Evolutionary conservation across 2,329 filamentous ascomycete genomes (phyloP).

Genomic region (Thermomyces lanuginosus): DNA sequence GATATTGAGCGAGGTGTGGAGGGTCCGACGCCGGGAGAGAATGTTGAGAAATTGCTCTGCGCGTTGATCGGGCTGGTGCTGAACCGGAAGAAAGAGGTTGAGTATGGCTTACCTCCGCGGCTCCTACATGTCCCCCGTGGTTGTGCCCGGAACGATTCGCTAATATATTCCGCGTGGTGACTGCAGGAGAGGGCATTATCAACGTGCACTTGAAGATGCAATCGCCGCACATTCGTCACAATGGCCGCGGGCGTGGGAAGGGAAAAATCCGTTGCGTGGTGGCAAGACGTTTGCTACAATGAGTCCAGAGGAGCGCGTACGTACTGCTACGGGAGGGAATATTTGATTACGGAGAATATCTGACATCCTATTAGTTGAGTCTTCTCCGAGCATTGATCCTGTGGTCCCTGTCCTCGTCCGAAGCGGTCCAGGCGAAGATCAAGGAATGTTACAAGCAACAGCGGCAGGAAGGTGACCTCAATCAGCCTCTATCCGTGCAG

Average conservation of each 20-base stretch:
- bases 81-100: conserved; percentile 96
- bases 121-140: background rate
- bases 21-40: conserved; percentile 61
- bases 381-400: conserved; percentile 68
- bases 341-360: background rate
- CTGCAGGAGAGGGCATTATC: conserved; percentile 74
- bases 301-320: conserved; percentile 64
- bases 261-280: conserved; percentile 66
- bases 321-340: too few species aligned
- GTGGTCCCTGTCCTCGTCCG: conserved; percentile 82
- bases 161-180: conserved; percentile 1
- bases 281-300: conserved; percentile 68
- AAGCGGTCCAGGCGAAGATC: conserved; percentile 62
- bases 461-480: conserved; percentile 59
- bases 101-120: conserved; percentile 46
- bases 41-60: conserved; percentile 77
- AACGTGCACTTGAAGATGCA: conserved; percentile 84
- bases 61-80: conserved; percentile 73
- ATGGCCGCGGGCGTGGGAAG: conserved; percentile 75
- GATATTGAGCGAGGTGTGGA: conserved; percentile 80
- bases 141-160: background rate
- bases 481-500: conserved; percentile 78
- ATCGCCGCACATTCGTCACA: conserved; percentile 69
- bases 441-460: conserved; percentile 78
- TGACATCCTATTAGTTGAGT: conserved; percentile 44